Evolutionary conservation across 768 basidiomycete genomes (phyloP), one percentile per base, ranked within the genome.

Genomic region (Boletus fagicola): DNA sequence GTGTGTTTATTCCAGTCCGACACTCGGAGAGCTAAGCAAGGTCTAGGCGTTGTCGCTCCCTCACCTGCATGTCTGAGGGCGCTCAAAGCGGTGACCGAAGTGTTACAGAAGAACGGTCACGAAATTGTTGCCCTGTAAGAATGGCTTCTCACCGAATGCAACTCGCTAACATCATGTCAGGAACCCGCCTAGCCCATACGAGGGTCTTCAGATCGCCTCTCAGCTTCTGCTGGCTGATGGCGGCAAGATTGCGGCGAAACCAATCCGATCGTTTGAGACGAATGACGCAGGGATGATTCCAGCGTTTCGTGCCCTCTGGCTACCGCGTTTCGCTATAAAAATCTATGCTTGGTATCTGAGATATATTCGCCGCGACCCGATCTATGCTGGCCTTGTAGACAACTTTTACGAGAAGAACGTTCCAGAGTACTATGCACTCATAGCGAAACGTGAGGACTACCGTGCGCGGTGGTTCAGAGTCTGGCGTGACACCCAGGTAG

Each of bases 31-130:
- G 24, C 30, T 53, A 28, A 56, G n/a, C n/a, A 1, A 12, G 30
- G n/a, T 13, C 20, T 38, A 87, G 87, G 82, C 6, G 77, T 85
- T 33, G 78, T 87, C 2, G 60, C 68, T 30, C 82, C 83, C 3
- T 85, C 86, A 2, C 85, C 86, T 1, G 80, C 85, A 0, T 85
- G 84, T 57, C 65, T 68, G 31, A 77, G 85, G n/a, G 84, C 82
- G 16, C 72, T 86, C 10, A 62, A 76, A 36, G 71, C 59, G 24
- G 82, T 84, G 1, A 77, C 79, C 1, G 72, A 78, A 0, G 68
- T 71, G 5, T 69, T 87, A 20, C 56, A 72, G 33, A 75, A 70
- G 33, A 58, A 78, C 13, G 84, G 83, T 0, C 80, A 86, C 33
- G 73, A 80, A 44, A 69, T 84, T 7, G 68, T 83, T 13, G 74